These are phyloP conservation scores for Linnemannia elongata DNA, from an alignment of 192 early-diverging fungal genomes.

Conservation along the genomic window DNA sequence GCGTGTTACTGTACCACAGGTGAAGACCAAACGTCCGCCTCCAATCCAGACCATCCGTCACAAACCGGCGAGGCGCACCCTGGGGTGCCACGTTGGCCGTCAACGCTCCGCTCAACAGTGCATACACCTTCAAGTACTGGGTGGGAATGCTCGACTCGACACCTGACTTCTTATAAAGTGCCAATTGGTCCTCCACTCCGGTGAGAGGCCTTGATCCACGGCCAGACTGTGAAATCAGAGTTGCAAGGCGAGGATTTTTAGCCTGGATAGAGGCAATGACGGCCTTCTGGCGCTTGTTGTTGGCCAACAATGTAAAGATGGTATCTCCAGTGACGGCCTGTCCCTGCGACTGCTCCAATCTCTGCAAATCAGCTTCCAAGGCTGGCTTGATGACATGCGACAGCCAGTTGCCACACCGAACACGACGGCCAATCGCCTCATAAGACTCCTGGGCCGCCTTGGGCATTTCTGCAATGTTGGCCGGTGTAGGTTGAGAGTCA, in stretches of 20 bases:
- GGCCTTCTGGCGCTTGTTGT: slow-evolving; percentile 74
- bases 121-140: slow-evolving; percentile 63
- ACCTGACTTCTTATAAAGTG: slow-evolving; percentile 43
- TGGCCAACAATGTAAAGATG: slow-evolving; percentile 59
- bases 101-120: slow-evolving; percentile 66
- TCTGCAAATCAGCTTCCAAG: slow-evolving; percentile 29
- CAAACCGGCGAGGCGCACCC: slow-evolving; percentile 17
- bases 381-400: slow-evolving; percentile 60
- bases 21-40: slow-evolving; percentile 71
- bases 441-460: slow-evolving; percentile 26
- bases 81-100: slow-evolving; percentile 34
- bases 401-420: slow-evolving; percentile 77
- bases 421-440: slow-evolving; percentile 29
- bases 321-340: not conserved
- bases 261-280: slow-evolving; percentile 72
- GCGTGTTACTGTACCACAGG: slow-evolving; percentile 70
- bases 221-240: slow-evolving; percentile 82
- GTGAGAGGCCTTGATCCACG: slow-evolving; percentile 60
- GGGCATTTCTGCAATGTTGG: slow-evolving; percentile 19
- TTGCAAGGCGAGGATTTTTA: slow-evolving; percentile 80
- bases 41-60: slow-evolving; percentile 73
- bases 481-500: slow-evolving; percentile 28
- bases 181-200: slow-evolving; percentile 60
- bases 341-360: slow-evolving; percentile 55
- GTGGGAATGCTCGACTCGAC: slow-evolving; percentile 52